Base-by-base conservation (phyloP, 257 asterid genomes). In the Petunia secreta region DNA sequence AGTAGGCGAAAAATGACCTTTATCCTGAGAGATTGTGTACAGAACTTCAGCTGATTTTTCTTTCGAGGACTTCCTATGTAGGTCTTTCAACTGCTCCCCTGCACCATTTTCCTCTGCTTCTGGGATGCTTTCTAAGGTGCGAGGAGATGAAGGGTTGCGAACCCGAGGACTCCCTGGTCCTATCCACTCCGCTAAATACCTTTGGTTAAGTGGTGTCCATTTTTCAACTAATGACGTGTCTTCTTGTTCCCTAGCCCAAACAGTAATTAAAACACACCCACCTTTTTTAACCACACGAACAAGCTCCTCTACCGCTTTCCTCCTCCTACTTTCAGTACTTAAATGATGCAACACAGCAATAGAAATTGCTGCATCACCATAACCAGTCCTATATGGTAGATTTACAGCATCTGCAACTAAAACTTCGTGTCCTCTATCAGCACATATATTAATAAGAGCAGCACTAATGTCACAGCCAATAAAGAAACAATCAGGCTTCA, bases 171-270 rank as follows among this genome's bases (percentile, higher is more conserved):
- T 92, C 48, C 95, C 93, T 13, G 98, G 92, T 38, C 97, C 99
- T 39, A 94, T 84, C 99, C 99, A 94, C 84, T 93, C 99, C 58
- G 84, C 96, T 57, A 90, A 9, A 81, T 94, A 94, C 86, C 89
- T 93, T 82, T 89, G 87, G 82, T 79, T 82, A 78, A 96, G 95
- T 5, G 99, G 99, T 4, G 97, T 96, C 98, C 99, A 96, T 81
- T 94, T 96, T 62, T 85, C 94, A 79, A 96, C 75, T 89, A 96
- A 82, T 9, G 97, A 82, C 40, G 84, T 82, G 59, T 96, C 97
- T 64, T 96, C 98, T 81, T 96, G 99, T 83, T 96, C 99, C 85
- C 97, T 85, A 63, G 99, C 98, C 99, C 99, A 96, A 73, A 96
- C 98, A n/a, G 98, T 96, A 65, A 96, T 94, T 8, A 96, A 80